Conservation (phyloP, 2,329 filamentous ascomycete species). For the Dendrostoma leiphaemia region DNA sequence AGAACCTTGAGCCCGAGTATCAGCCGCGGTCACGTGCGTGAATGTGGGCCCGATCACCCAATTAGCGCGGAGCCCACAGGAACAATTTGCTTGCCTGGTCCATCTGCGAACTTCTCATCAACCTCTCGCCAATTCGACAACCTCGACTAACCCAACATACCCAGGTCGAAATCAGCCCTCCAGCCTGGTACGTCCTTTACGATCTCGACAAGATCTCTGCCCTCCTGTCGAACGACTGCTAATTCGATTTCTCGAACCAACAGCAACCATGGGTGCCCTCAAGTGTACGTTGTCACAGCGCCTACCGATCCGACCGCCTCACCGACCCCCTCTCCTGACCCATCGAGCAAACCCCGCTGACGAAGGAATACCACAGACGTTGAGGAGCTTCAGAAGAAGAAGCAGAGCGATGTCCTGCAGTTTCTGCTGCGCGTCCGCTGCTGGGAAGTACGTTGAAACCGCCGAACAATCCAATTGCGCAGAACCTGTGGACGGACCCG, state of each 20-base stretch:
- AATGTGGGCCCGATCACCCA: not conserved
- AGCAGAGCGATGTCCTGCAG: slow-evolving; percentile 99
- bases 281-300: slow-evolving; percentile 57
- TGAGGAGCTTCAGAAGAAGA: slow-evolving; percentile 99
- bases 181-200: slow-evolving; percentile 14
- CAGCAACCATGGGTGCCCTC: slow-evolving; percentile 94
- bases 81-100: not conserved
- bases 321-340: not conserved
- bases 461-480: slow-evolving; percentile 29
- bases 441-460: slow-evolving; percentile 88
- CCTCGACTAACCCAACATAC: slow-evolving; percentile 4
- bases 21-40: not conserved
- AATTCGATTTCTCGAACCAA: slow-evolving; percentile 25
- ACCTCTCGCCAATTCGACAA: slow-evolving; percentile 9
- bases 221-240: slow-evolving; percentile 4
- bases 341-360: slow-evolving; percentile 9
- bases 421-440: slow-evolving; percentile 99
- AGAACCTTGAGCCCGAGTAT: not conserved
- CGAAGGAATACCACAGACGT: slow-evolving; percentile 52
- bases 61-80: slow-evolving; percentile 10
- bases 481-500: slow-evolving; percentile 24
- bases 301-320: not conserved
- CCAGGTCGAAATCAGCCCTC: slow-evolving; percentile 15
- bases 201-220: not conserved
- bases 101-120: slow-evolving; percentile 11